These are phyloP conservation scores for Ophiocordyceps robertsii DNA, from an alignment of 2,329 filamentous ascomycete species.

Conservation along the genomic window DNA sequence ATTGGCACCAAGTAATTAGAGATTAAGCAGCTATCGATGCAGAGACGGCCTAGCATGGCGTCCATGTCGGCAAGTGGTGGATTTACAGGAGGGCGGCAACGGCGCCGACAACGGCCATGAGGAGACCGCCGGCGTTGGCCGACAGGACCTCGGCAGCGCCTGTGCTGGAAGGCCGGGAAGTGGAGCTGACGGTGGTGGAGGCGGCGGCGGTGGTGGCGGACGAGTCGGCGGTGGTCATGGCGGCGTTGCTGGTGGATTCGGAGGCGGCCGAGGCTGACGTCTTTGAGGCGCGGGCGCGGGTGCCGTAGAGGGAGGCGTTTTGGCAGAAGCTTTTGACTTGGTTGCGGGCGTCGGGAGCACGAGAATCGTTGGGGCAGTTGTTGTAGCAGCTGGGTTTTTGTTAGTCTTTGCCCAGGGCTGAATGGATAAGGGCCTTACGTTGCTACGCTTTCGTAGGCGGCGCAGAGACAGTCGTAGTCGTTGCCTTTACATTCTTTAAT, in stretches of 20 bases:
- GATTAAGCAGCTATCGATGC: neutral
- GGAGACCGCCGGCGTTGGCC: constrained; percentile 18
- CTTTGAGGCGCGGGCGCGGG: constrained; percentile 13
- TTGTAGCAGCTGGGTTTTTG: constrained; percentile 32
- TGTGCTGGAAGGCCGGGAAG: constrained; percentile 9
- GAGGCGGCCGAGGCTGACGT: constrained; percentile 9
- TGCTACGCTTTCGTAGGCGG: constrained; percentile 27
- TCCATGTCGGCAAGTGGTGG: neutral
- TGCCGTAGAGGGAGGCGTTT: constrained; percentile 29
- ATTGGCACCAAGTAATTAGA: neutral
- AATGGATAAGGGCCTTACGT: constrained; percentile 22
- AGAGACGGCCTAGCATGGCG: neutral
- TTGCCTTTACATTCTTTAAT: constrained; percentile 20
- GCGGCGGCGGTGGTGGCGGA: constrained; percentile 7
- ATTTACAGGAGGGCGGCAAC: constrained; percentile 22
- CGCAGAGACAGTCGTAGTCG: constrained; percentile 35
- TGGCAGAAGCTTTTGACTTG: constrained; percentile 31
- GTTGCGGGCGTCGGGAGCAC: constrained; percentile 17
- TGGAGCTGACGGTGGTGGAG: constrained; percentile 7
- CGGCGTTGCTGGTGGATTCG: constrained; percentile 9
- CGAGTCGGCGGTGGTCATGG: constrained; percentile 8
- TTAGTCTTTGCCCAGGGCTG: neutral
- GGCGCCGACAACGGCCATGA: constrained; percentile 23
- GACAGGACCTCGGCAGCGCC: constrained; percentile 12
- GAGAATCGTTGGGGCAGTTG: constrained; percentile 39